Evolutionary conservation across 345 rosid species (phyloP).

Genomic region (Conringia planisiliqua): DNA sequence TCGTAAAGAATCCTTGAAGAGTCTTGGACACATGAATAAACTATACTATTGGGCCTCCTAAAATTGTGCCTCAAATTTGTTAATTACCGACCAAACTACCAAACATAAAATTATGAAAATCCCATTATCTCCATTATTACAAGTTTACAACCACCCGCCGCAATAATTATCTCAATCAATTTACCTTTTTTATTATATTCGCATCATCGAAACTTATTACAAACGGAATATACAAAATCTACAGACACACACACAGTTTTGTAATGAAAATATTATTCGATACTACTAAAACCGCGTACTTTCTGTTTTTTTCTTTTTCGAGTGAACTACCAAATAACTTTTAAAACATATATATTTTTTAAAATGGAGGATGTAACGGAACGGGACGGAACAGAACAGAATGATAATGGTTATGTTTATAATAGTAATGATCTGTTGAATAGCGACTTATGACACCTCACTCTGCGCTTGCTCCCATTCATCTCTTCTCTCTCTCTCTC

Average conservation of each 20-base stretch:
- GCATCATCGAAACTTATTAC: not conserved
- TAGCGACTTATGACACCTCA: slow-evolving; percentile 24
- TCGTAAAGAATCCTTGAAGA: not conserved
- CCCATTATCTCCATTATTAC: slow-evolving; percentile 26
- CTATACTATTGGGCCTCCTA: not conserved
- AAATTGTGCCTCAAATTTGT: not conserved
- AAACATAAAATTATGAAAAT: slow-evolving; percentile 22
- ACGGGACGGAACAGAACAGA: slow-evolving; percentile 10
- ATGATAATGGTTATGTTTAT: slow-evolving; percentile 18
- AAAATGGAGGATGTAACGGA: not conserved
- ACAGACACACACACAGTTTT: not conserved
- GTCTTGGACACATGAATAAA: not conserved
- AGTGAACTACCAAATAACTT: not conserved
- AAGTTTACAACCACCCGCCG: slow-evolving; percentile 18
- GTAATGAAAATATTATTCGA: not conserved
- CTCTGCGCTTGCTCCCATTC: slow-evolving; percentile 22
- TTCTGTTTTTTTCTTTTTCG: not conserved
- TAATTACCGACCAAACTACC: slow-evolving; percentile 31
- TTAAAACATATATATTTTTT: too few species aligned
- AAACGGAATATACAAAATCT: not conserved
- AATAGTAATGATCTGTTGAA: slow-evolving; percentile 18
- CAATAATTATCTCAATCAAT: slow-evolving; percentile 13
- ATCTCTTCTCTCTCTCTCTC: not conserved
- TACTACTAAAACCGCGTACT: not conserved
- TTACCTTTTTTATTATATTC: not conserved